These are phyloP conservation scores for Brassica incana DNA, from an alignment of 345 rosid genomes.

Conservation along the genomic window DNA sequence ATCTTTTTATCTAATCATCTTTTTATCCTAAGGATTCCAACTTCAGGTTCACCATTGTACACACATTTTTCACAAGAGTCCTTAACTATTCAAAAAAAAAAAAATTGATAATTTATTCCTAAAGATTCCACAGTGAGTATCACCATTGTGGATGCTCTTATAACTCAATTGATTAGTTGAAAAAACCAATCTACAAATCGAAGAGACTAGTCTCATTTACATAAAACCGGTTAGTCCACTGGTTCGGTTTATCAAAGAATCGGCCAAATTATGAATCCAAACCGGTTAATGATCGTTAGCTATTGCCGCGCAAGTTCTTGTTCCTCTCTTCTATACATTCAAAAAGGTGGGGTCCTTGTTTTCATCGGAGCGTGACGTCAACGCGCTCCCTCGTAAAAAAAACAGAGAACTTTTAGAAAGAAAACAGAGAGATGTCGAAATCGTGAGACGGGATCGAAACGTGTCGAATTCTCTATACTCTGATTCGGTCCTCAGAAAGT, in stretches of 20 bases:
- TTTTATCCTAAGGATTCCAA: too few species aligned
- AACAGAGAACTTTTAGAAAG: not conserved
- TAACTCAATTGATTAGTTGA: too few species aligned
- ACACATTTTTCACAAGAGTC: too few species aligned
- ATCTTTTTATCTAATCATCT: too few species aligned
- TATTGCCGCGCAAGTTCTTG: slow-evolving; percentile 10
- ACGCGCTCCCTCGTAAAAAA: slow-evolving; percentile 18
- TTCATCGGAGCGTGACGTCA: slow-evolving; percentile 15
- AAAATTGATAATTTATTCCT: too few species aligned
- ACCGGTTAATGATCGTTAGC: not conserved
- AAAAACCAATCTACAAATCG: not conserved
- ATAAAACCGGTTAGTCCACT: not conserved
- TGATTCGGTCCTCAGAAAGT: slow-evolving; percentile 27
- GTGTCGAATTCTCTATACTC: slow-evolving; percentile 23
- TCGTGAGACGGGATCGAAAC: slow-evolving; percentile 14
- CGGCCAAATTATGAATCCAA: not conserved
- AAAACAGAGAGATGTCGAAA: slow-evolving; percentile 3
- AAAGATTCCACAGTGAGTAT: too few species aligned
- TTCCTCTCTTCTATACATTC: not conserved
- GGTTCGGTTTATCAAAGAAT: not conserved
- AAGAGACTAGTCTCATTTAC: not conserved
- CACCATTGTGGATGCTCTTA: too few species aligned
- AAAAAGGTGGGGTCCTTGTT: not conserved
- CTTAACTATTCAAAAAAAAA: too few species aligned
- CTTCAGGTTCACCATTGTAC: too few species aligned